Evolutionary conservation across 441 rosid genomes (phyloP).

Genomic region (Daphne laureola): DNA sequence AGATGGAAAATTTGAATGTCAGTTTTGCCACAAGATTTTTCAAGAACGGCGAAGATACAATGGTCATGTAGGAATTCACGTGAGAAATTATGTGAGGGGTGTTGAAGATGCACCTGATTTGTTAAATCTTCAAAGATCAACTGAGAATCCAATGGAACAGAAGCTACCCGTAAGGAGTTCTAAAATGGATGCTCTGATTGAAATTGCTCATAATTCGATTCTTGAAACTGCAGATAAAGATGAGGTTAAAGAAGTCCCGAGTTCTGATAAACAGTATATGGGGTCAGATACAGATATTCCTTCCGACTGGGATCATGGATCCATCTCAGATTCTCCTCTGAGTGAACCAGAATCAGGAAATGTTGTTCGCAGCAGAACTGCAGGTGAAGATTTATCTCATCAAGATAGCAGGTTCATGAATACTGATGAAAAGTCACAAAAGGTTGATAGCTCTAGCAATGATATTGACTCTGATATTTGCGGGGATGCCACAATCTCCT

Average conservation of each 20-base stretch:
- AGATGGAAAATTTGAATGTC: constrained; percentile 75
- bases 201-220: constrained; percentile 75
- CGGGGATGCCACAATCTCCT: constrained; percentile 14
- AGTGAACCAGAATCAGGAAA: constrained; percentile 26
- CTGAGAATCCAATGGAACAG: constrained; percentile 27
- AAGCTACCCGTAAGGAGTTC: constrained; percentile 40
- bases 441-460: constrained; percentile 19
- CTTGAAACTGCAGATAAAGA: constrained; percentile 34
- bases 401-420: constrained; percentile 18
- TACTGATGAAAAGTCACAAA: constrained; percentile 20
- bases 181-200: constrained; percentile 77
- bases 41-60: constrained; percentile 62
- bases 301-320: constrained; percentile 24
- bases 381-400: constrained; percentile 21
- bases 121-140: constrained; percentile 24
- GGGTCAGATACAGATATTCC: constrained; percentile 26
- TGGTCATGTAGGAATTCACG: constrained; percentile 74
- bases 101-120: constrained; percentile 46
- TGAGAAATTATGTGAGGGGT: constrained; percentile 58
- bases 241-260: constrained; percentile 20
- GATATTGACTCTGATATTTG: constrained; percentile 20
- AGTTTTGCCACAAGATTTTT: constrained; percentile 67
- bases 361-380: constrained; percentile 18
- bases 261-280: constrained; percentile 20
- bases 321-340: constrained; percentile 28